Evolutionary conservation across 148 eudicot species (phyloP).

Genomic region (Rhododendron kiyosumense): DNA sequence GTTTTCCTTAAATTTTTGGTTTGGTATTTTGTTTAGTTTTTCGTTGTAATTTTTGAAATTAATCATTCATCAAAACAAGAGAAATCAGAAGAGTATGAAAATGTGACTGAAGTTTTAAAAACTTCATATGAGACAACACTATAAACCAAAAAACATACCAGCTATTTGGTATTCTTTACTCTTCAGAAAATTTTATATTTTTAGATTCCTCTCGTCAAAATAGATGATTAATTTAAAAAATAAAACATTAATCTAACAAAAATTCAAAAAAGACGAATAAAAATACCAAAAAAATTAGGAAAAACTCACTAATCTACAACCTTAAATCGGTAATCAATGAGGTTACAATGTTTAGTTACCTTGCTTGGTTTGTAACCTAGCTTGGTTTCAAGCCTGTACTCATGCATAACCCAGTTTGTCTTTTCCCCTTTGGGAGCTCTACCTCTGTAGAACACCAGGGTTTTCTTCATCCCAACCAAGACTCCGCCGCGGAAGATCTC

Average conservation of each 20-base stretch:
- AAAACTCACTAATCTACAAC: background rate
- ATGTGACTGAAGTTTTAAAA: too few species aligned
- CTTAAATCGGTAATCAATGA: background rate
- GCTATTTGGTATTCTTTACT: too few species aligned
- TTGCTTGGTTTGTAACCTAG: constrained; percentile 51
- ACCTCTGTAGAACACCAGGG: constrained; percentile 80
- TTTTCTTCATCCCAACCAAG: constrained; percentile 92
- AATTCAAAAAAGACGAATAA: background rate
- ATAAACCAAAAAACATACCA: too few species aligned
- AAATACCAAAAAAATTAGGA: background rate
- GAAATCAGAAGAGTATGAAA: too few species aligned
- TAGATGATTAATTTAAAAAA: too few species aligned
- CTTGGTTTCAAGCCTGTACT: constrained; percentile 66
- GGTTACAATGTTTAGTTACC: constrained; percentile 28
- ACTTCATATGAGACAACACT: too few species aligned
- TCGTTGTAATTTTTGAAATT: too few species aligned
- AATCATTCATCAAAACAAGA: too few species aligned
- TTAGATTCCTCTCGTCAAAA: too few species aligned
- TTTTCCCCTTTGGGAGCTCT: constrained; percentile 94
- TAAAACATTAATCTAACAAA: background rate
- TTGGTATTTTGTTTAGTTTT: too few species aligned
- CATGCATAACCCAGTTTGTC: constrained; percentile 99
- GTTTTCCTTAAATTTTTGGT: too few species aligned
- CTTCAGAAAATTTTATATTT: background rate
- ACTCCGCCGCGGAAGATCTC: constrained; percentile 60